Percentiles rank a stretch among this genome's conserved stretches.
phyloP scores from a whole-genome alignment of 164 flowering plant genomes.

The Platanus orientalis region DNA sequence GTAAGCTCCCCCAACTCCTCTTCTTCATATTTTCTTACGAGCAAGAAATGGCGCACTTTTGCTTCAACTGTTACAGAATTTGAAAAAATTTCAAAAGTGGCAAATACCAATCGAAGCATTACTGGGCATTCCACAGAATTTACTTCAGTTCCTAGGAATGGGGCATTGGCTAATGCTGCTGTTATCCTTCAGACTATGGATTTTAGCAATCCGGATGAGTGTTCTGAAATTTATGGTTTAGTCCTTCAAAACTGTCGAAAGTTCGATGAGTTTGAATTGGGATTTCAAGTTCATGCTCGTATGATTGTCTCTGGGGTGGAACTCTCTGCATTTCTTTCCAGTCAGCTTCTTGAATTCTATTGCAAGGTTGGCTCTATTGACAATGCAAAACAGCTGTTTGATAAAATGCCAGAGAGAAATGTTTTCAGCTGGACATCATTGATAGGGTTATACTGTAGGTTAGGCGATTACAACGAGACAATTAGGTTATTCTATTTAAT shows the following conservation, averaged over 20 bases:
- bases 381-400: constrained; percentile 19
- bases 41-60: constrained; percentile 5
- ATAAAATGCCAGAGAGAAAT: constrained; percentile 22
- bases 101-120: neutral
- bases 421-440: constrained; percentile 38
- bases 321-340: constrained; percentile 24
- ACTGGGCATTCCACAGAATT: constrained; percentile 3
- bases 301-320: constrained; percentile 28
- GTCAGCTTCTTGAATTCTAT: constrained; percentile 29
- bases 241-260: constrained; percentile 27
- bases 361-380: constrained; percentile 17
- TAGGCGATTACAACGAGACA: constrained; percentile 30
- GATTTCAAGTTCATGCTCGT: constrained; percentile 32
- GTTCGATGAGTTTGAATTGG: constrained; percentile 13
- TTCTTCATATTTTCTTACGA: neutral
- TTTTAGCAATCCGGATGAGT: constrained; percentile 20
- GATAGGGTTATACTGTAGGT: constrained; percentile 26
- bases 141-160: constrained; percentile 5
- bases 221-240: constrained; percentile 18
- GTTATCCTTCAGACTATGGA: constrained; percentile 24
- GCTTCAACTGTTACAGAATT: constrained; percentile 4
- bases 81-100: neutral
- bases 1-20: constrained; percentile 1
- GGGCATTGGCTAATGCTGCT: constrained; percentile 13
- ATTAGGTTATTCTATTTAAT: constrained; percentile 27